A percentile compares a stretch with the other conserved stretches of the same genome.
Evolutionary conservation across 192 early-diverging fungal genomes (phyloP).

Genomic region (Entomortierella parvispora): DNA sequence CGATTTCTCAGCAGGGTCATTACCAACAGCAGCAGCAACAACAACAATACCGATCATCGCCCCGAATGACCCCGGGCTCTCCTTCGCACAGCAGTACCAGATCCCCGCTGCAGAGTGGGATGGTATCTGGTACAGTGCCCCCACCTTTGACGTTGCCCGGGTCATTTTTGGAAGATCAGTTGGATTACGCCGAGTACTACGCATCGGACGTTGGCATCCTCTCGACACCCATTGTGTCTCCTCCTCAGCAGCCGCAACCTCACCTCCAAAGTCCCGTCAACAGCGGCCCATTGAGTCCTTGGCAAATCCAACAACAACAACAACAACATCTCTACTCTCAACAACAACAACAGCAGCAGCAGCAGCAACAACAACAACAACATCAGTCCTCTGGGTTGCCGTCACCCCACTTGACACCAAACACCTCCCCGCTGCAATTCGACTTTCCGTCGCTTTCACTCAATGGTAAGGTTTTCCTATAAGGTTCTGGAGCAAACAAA

Average conservation of each 20-base stretch:
- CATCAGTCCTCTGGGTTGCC: constrained; percentile 3
- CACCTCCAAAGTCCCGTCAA: constrained; percentile 4
- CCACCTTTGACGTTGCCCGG: constrained; percentile 41
- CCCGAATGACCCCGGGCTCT: constrained; percentile 29
- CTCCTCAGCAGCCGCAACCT: constrained; percentile 7
- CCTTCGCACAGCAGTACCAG: constrained; percentile 4
- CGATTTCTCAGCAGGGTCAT: constrained; percentile 1
- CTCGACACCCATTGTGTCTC: constrained; percentile 1
- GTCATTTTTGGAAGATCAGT: constrained; percentile 41
- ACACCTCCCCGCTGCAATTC: constrained; percentile 24
- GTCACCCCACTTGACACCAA: constrained; percentile 40
- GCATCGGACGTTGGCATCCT: constrained; percentile 45
- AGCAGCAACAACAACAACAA: background rate
- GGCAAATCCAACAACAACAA: background rate
- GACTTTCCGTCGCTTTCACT: constrained; percentile 41
- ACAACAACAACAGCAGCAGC: background rate
- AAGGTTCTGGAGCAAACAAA: constrained; percentile 1
- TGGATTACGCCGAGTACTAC: constrained; percentile 45
- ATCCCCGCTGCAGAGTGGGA: background rate
- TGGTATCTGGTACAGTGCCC: constrained; percentile 2
- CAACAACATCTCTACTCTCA: background rate
- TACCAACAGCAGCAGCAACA: constrained; percentile 2
- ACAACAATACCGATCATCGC: constrained; percentile 29
- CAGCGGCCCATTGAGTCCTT: background rate
- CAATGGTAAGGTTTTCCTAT: constrained; percentile 46